Conservation (phyloP, 768 basidiomycete species). For the Mycena olivaceomarginata region DNA sequence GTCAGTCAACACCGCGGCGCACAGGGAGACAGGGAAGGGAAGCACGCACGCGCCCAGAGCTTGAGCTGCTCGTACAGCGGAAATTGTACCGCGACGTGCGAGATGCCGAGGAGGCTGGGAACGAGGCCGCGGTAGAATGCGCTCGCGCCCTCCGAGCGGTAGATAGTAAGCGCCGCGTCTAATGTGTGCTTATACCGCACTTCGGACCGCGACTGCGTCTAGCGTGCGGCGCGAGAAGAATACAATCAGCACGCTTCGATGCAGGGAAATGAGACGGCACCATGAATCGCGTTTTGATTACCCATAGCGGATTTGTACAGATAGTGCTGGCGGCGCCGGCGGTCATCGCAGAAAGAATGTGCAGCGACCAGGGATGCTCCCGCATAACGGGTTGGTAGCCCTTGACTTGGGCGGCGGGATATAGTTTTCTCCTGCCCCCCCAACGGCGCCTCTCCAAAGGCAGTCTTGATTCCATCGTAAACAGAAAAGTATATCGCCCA, state of each 20-base stretch:
- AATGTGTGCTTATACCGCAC: slow-evolving; percentile 90
- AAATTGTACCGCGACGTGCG: slow-evolving; percentile 98
- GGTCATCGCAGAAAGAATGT: slow-evolving; percentile 96
- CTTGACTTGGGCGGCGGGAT: slow-evolving; percentile 90
- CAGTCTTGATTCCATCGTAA: slow-evolving; percentile 95
- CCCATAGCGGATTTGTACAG: slow-evolving; percentile 97
- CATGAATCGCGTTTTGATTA: slow-evolving; percentile 99
- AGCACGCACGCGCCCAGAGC: slow-evolving; percentile 85
- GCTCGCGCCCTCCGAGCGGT: slow-evolving; percentile 87
- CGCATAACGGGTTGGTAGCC: slow-evolving; percentile 89
- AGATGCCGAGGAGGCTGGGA: slow-evolving; percentile 94
- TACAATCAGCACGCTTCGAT: slow-evolving; percentile 19
- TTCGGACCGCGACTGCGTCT: slow-evolving; percentile 92
- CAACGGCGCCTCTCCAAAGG: slow-evolving; percentile 82
- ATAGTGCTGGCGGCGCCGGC: slow-evolving; percentile 96
- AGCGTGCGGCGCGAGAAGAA: slow-evolving; percentile 34
- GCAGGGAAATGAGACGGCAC: slow-evolving; percentile 62
- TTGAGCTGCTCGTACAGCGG: slow-evolving; percentile 97
- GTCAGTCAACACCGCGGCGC: slow-evolving; percentile 8
- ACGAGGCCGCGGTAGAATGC: slow-evolving; percentile 97
- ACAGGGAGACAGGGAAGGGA: slow-evolving; percentile 29
- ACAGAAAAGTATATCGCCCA: slow-evolving; percentile 99
- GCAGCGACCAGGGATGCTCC: slow-evolving; percentile 90
- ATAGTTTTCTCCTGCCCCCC: slow-evolving; percentile 75
- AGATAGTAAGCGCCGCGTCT: slow-evolving; percentile 94